Base-by-base conservation (phyloP, 2,329 filamentous ascomycete species). In the Ramichloridium luteum region DNA sequence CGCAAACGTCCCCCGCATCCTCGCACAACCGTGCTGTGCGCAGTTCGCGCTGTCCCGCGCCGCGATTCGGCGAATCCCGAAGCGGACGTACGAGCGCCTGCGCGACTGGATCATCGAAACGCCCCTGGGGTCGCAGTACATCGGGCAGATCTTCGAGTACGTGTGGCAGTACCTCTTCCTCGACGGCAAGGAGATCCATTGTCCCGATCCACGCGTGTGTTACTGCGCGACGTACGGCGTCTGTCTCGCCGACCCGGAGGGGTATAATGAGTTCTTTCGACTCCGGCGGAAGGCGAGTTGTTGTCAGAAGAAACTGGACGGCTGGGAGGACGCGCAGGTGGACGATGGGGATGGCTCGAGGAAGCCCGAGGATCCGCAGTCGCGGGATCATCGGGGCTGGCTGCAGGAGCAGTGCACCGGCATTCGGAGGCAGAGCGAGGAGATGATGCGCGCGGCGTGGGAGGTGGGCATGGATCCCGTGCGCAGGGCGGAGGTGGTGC, bases 141-240 rank as follows among this genome's bases (percentile, higher is more conserved):
- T 66, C 4, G 70, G 70, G 3, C 61, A 70, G 3, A 59, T 74
- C 11, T 74, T 68, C 60, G 70, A 75, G 47, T 74, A 74, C 44
- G 51, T 73, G 2, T 75, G 70, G 71, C 69, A 73, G 35, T 68
- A 65, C 34, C 58, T 74, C 6, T 75, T 74, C 44, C n/a, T n/a
- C n/a, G 67, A 68, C 0, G 67, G 65, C 3, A 37, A 55, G 14
- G 55, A 57, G 11, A 49, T 60, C 11, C 54, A 58, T 29, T 68
- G 65, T 39, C 62, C 64, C 1, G 50, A 55, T 18, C 64, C 71
- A 49, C 59, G 67, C 35, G 47, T 65, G 0, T 77, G 72, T 50
- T 71, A 71, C 36, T 77, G 72, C 44, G 70, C 75, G 33, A 70
- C 67, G 5, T 77, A 65, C 25, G 72, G 72, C 2, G 54, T 69